phyloP scores from a whole-genome alignment of 495 filamentous ascomycete species.

The Penicillium lagena region DNA sequence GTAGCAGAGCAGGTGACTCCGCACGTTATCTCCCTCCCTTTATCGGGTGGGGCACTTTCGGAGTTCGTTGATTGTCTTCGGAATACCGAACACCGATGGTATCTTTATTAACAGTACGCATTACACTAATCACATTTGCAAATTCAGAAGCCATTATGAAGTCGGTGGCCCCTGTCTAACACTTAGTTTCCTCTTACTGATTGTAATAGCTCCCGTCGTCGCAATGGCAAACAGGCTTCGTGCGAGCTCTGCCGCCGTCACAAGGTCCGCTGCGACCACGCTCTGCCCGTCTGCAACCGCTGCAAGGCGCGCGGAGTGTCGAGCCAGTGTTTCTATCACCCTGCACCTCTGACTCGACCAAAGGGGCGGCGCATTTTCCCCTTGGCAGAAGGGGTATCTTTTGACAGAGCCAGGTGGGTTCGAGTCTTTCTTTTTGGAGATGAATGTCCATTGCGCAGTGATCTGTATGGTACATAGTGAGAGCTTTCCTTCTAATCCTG shows the following conservation, averaged over 20 bases:
- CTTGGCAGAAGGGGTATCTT: conserved; percentile 8
- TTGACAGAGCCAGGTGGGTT: conserved; percentile 8
- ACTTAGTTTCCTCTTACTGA: neutral
- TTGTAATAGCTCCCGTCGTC: conserved; percentile 20
- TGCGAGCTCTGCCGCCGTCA: conserved; percentile 44
- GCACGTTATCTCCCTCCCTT: conserved; percentile 10
- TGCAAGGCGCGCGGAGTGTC: conserved; percentile 20
- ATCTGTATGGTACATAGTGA: no score
- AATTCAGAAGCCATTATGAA: neutral
- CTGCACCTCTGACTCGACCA: conserved; percentile 27
- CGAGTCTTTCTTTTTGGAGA: neutral
- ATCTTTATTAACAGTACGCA: no score
- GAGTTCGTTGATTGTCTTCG: conserved; percentile 6
- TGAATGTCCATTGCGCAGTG: neutral
- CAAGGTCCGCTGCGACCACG: conserved; percentile 43
- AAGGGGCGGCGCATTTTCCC: conserved; percentile 1
- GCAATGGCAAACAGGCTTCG: conserved; percentile 39
- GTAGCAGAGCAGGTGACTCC: conserved; percentile 3
- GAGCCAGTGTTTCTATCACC: conserved; percentile 29
- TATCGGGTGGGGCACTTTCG: neutral
- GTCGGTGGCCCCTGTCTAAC: neutral
- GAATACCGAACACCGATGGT: conserved; percentile 9
- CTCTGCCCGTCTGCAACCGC: conserved; percentile 21
- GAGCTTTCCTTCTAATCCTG: neutral
- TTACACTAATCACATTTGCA: neutral